Evolutionary conservation across 1,284 basidiomycete species (phyloP), one percentile per base, ranked within the genome.

Genomic region (Puccinia polysora): DNA sequence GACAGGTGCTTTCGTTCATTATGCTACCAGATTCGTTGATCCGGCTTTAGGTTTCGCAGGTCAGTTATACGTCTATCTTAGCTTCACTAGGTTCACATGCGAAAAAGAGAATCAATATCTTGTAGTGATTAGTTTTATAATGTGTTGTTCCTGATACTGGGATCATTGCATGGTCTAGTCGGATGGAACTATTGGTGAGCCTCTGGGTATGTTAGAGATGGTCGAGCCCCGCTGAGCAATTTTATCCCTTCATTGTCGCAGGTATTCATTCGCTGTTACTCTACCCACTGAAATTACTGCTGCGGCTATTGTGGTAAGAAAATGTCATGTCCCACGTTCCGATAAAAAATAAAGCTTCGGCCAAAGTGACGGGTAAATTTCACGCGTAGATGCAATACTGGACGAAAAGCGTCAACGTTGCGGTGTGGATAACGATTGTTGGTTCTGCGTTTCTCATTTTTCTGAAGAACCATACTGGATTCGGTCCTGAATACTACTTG

Each of bases 181-280:
- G 65, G 65, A 23, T 68, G 49, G 34, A 68, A 68, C 40, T 68
- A 68, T 28, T 68, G 65, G 65, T 59, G 45, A 45, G 40, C 38
- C 14, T 45, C 0, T 14, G 25, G 3, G n/a, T n/a, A n/a, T n/a
- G n/a, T n/a, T n/a, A n/a, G n/a, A n/a, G n/a, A n/a, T n/a, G n/a
- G n/a, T n/a, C n/a, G n/a, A n/a, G n/a, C n/a, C n/a, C n/a, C n/a
- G n/a, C n/a, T n/a, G n/a, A n/a, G n/a, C n/a, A n/a, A n/a, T n/a
- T n/a, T n/a, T n/a, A n/a, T n/a, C n/a, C n/a, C n/a, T 28, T 1
- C 28, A 56, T 56, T 20, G 5, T 14, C 43, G 23, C 34, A 68
- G 65, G 73, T 73, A 75, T 74, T 83, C 84, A 56, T 84, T 85
- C 75, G 81, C 70, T 47, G 85, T 87, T 69, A 84, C 86, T 14